Percentiles rank a stretch among this genome's conserved stretches.
Conservation (phyloP, 1,284 basidiomycete genomes). For the Schizopora paradoxa region DNA sequence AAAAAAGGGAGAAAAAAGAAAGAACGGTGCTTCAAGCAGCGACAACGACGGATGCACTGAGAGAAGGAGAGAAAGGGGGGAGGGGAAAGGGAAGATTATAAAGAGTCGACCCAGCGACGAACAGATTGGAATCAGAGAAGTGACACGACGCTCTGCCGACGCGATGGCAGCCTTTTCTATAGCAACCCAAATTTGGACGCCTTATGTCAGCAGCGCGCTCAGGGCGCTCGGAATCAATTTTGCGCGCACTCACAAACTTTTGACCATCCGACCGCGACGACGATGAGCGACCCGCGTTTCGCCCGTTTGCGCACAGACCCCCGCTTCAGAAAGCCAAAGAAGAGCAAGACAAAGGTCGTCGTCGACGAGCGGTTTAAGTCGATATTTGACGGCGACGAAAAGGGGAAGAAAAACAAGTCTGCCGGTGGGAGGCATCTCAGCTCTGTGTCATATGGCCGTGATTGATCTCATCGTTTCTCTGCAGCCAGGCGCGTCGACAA, state of each 20-base stretch:
- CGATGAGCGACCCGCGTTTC: conserved; percentile 83
- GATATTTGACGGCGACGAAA: conserved; percentile 51
- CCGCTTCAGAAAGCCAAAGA: conserved; percentile 83
- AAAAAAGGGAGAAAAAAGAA: conserved; percentile 19
- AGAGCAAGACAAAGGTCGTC: conserved; percentile 76
- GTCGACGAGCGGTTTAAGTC: conserved; percentile 94
- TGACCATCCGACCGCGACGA: conserved; percentile 11
- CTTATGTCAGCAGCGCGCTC: not conserved
- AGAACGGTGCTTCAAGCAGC: conserved; percentile 15
- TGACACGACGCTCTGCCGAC: no score
- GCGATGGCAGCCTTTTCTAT: conserved; percentile 4
- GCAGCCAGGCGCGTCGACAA: conserved; percentile 75
- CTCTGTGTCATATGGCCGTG: conserved; percentile 11
- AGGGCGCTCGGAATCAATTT: no score
- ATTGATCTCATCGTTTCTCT: conserved; percentile 4
- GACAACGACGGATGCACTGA: conserved; percentile 29
- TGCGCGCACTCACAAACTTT: no score
- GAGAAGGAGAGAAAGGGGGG: conserved; percentile 21
- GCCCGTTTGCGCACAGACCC: conserved; percentile 87
- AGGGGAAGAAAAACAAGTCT: conserved; percentile 35
- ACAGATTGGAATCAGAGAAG: not conserved
- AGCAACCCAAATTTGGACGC: conserved; percentile 1
- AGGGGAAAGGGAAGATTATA: conserved; percentile 22
- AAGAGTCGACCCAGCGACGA: conserved; percentile 11
- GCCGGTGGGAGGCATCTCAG: conserved; percentile 32